Base-by-base conservation (phyloP, 148 eudicot species). In the Chenopodium formosanum region DNA sequence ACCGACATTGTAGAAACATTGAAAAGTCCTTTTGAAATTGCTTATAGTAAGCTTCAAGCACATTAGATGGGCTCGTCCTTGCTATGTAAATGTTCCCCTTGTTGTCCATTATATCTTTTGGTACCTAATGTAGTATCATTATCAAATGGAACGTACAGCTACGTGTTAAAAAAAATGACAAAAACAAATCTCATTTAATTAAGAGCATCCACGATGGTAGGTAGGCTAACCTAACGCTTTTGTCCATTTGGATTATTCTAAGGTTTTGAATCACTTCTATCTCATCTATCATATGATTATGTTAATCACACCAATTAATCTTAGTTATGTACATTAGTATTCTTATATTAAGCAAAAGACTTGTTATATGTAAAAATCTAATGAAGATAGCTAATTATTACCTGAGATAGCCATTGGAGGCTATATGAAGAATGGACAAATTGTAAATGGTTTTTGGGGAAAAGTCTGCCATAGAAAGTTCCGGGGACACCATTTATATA, bases 331-430 rank as follows among this genome's bases (percentile, higher is more conserved):
- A 34, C 37, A 34, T 34, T 34, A 34, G 37, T 34, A 34, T 34
- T 34, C 37, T 34, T 34, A 34, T 3, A 31, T 31, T 1, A 31
- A 31, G 37, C 37, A 34, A 34, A 34, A 34, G 37, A 34, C 37
- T 34, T 34, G 37, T 34, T 34, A 34, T 34, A 34, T 34, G 37
- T 32, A 32, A 34, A 34, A 34, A 34, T 34, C 37, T 34, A 34
- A 34, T 2, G 37, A 34, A 34, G 37, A 34, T 2, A 34, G 37
- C 37, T 2, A 34, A 34, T 34, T 34, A 34, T 40, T 40, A 89
- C 94, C 88, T 91, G 86, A 70, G 94, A 91, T 23, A 91, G 91
- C 91, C 92, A 91, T 31, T 80, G 82, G 52, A 88, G 82, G 17
- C 87, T 85, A 44, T 82, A 88, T 11, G 89, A 89, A 46, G 91